Evolutionary conservation across 768 basidiomycete genomes (phyloP), one percentile per base, ranked within the genome.

Genomic region (Tylopilus vinaceipallidus): DNA sequence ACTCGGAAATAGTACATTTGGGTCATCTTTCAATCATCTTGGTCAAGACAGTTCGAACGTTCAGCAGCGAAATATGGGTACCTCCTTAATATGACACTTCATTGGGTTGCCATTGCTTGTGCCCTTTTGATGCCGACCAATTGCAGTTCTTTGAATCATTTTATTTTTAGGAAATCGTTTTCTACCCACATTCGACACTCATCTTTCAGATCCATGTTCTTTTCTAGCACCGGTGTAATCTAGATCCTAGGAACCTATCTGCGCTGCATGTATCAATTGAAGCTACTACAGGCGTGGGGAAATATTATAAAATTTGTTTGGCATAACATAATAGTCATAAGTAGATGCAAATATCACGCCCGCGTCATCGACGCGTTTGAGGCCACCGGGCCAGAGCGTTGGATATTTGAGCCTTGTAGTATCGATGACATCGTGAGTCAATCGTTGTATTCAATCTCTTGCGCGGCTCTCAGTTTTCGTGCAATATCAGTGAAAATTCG

Each of bases 81-180:
- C 73, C 9, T 80, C 80, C 20, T 65, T 83, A 47, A 82, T 83
- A 53, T 83, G 68, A 65, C 54, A 29, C 35, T 36, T 37, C 41
- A 39, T 34, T 54, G 49, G 23, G 30, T 19, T 38, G 7, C 24
- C 29, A 1, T 35, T 46, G 12, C 42, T 56, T 9, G 14, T 32
- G 10, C 14, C 42, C 17, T 20, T 36, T 42, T 33, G 38, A 50
- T 37, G 12, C 22, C 24, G 11, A 46, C 20, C 5, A n/a, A 17
- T 26, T 22, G n/a, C 34, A 33, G 24, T 39, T 42, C 41, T 45
- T 52, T 53, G 35, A 50, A 50, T 40, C n/a, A 22, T n/a, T 34
- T 37, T 41, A 9, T 35, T 17, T 33, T 16, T 19, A 22, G 37
- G 2, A 14, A 41, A 32, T 46, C 49, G 33, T 36, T 41, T 49